Conservation (phyloP, 2,329 filamentous ascomycete genomes). For the Ophiostoma sp. region DNA sequence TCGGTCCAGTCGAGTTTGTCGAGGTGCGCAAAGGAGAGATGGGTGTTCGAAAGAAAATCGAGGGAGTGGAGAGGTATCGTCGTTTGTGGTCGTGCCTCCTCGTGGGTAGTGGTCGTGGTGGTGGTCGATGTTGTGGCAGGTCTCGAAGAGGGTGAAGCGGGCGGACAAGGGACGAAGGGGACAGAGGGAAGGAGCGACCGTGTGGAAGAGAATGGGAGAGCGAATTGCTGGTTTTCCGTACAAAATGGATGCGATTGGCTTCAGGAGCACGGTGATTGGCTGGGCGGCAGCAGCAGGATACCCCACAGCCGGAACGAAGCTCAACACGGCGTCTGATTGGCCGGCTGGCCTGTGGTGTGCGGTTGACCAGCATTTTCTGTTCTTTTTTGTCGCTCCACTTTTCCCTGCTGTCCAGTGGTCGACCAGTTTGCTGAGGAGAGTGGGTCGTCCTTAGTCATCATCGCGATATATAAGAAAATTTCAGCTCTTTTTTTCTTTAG, state of each 20-base stretch:
- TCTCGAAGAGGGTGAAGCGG: constrained; percentile 23
- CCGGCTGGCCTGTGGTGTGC: neutral
- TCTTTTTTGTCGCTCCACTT: neutral
- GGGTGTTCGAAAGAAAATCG: neutral
- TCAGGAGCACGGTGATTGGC: constrained; percentile 26
- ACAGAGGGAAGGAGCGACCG: constrained; percentile 14
- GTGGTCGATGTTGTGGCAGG: constrained; percentile 19
- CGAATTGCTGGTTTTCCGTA: constrained; percentile 27
- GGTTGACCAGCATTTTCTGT: neutral
- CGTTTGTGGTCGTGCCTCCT: neutral
- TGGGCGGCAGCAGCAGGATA: neutral
- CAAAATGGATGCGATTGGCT: constrained; percentile 27
- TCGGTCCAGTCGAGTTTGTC: neutral
- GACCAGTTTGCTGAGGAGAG: too few species aligned
- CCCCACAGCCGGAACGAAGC: constrained; percentile 25
- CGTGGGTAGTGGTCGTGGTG: constrained; percentile 12
- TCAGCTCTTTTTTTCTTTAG: constrained; percentile 27
- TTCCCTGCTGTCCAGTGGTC: neutral
- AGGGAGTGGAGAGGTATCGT: neutral
- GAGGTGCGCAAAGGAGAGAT: neutral
- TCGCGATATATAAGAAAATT: constrained; percentile 13
- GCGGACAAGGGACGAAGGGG: constrained; percentile 26
- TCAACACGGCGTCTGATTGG: constrained; percentile 24
- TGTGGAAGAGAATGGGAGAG: constrained; percentile 16
- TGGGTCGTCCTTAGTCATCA: constrained; percentile 24